Percentiles rank a stretch among this genome's conserved stretches.
These are phyloP conservation scores for Xylaria flabelliformis DNA, from an alignment of 495 filamentous ascomycete genomes.

Conservation along the genomic window DNA sequence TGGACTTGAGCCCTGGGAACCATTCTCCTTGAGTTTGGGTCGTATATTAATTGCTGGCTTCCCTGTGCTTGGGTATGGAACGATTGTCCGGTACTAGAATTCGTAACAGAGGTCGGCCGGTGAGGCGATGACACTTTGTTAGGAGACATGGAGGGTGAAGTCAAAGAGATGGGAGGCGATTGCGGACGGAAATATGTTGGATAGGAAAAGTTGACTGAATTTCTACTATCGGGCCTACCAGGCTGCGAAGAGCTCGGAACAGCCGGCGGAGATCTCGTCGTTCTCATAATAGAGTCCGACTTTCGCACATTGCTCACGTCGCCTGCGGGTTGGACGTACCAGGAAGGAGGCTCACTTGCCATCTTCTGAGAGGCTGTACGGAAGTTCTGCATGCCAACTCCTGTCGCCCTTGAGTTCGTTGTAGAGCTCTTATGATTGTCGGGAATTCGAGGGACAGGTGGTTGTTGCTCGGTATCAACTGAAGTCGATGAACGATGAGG, in stretches of 20 bases:
- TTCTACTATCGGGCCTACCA: constrained; percentile 62
- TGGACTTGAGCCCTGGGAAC: constrained; percentile 46
- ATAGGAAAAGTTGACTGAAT: constrained; percentile 84
- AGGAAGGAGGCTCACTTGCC: constrained; percentile 43
- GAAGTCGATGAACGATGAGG: constrained; percentile 56
- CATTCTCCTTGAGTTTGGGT: constrained; percentile 64
- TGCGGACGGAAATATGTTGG: constrained; percentile 56
- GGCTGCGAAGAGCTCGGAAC: constrained; percentile 17
- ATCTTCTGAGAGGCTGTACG: constrained; percentile 54
- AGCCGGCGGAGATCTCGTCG: constrained; percentile 38
- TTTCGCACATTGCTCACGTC: constrained; percentile 50
- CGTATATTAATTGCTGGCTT: constrained; percentile 56
- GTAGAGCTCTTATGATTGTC: constrained; percentile 33
- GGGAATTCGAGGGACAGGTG: constrained; percentile 79
- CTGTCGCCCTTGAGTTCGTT: constrained; percentile 34
- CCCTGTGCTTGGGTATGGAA: constrained; percentile 33
- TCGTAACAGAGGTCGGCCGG: constrained; percentile 29
- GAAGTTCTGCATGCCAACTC: constrained; percentile 45
- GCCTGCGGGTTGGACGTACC: constrained; percentile 52
- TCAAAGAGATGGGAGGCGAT: constrained; percentile 48
- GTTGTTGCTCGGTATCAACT: constrained; percentile 53
- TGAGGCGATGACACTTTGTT: constrained; percentile 25
- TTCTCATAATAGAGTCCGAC: constrained; percentile 52
- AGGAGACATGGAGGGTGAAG: constrained; percentile 41
- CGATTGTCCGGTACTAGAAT: constrained; percentile 34